Percentiles rank a stretch among this genome's conserved stretches.
Conservation (phyloP, 2,329 filamentous ascomycete genomes). For the Myrmaecium sp. region DNA sequence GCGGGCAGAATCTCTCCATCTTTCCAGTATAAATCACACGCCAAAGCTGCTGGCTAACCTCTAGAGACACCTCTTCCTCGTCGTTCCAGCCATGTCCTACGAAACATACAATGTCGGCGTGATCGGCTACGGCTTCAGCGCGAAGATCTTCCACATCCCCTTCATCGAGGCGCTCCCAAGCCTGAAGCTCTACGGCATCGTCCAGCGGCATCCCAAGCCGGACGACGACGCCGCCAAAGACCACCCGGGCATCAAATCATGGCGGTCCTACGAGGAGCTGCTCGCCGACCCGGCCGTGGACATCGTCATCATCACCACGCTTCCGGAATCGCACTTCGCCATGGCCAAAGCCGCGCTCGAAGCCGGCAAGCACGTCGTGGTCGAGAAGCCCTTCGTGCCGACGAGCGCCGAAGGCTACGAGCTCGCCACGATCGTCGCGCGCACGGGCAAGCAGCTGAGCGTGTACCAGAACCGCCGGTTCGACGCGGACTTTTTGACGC, state of each 20-base stretch:
- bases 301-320: slow-evolving; percentile 54
- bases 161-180: slow-evolving; percentile 47
- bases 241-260: slow-evolving; percentile 47
- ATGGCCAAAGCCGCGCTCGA: slow-evolving; percentile 49
- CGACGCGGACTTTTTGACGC: slow-evolving; percentile 61
- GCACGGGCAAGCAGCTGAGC: slow-evolving; percentile 24
- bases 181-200: slow-evolving; percentile 55
- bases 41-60: too few species aligned
- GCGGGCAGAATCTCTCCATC: too few species aligned
- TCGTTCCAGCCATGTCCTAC: too few species aligned
- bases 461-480: slow-evolving; percentile 49
- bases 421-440: slow-evolving; percentile 30
- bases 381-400: slow-evolving; percentile 72
- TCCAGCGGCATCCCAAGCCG: slow-evolving; percentile 52
- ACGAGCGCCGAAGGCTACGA: slow-evolving; percentile 49
- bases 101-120: slow-evolving; percentile 43
- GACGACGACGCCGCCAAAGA: slow-evolving; percentile 52
- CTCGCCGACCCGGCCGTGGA: slow-evolving; percentile 49
- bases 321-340: slow-evolving; percentile 52
- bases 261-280: slow-evolving; percentile 43
- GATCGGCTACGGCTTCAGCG: slow-evolving; percentile 45
- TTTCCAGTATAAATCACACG: too few species aligned
- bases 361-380: slow-evolving; percentile 59
- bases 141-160: slow-evolving; percentile 74
- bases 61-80: too few species aligned